phyloP scores from a whole-genome alignment of 495 filamentous ascomycete genomes.

The Cercophora samala region DNA sequence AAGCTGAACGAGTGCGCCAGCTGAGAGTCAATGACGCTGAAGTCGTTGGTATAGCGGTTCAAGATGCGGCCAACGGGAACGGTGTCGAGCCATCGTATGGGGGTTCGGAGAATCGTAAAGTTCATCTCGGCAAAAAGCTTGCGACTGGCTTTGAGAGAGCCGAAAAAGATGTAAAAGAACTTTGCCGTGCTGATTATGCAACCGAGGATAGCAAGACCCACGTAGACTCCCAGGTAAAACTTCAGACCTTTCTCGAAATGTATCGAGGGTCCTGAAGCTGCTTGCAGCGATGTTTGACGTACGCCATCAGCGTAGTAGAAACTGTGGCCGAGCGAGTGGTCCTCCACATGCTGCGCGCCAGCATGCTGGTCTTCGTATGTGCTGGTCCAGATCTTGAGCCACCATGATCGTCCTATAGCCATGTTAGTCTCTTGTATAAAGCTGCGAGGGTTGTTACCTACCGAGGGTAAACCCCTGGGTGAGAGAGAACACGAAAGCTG shows the following conservation, averaged over 20 bases:
- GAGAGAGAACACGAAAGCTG: conserved; percentile 49
- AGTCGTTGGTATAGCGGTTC: conserved; percentile 79
- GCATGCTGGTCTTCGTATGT: conserved; percentile 32
- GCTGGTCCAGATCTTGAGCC: conserved; percentile 67
- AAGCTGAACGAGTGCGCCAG: conserved; percentile 59
- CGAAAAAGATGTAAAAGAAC: conserved; percentile 56
- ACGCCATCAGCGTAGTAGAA: conserved; percentile 35
- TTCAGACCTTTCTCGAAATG: conserved; percentile 35
- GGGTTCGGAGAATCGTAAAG: conserved; percentile 63
- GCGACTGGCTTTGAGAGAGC: conserved; percentile 61
- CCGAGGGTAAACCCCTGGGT: conserved; percentile 51
- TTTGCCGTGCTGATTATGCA: conserved; percentile 56
- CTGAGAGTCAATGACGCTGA: conserved; percentile 64
- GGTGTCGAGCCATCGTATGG: conserved; percentile 75
- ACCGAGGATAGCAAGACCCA: conserved; percentile 54
- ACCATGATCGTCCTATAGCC: conserved; percentile 54
- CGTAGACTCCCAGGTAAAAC: conserved; percentile 68
- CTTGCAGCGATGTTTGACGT: conserved; percentile 39
- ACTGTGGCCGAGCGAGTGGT: conserved; percentile 26
- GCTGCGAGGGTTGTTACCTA: conserved; percentile 23
- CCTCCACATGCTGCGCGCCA: conserved; percentile 18
- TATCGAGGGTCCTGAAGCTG: conserved; percentile 25
- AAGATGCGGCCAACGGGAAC: conserved; percentile 73
- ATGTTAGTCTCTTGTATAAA: neutral
- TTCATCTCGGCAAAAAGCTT: conserved; percentile 62